Conservation (phyloP, 176 grass and related monocot genomes). For the Triticum turgidum region DNA sequence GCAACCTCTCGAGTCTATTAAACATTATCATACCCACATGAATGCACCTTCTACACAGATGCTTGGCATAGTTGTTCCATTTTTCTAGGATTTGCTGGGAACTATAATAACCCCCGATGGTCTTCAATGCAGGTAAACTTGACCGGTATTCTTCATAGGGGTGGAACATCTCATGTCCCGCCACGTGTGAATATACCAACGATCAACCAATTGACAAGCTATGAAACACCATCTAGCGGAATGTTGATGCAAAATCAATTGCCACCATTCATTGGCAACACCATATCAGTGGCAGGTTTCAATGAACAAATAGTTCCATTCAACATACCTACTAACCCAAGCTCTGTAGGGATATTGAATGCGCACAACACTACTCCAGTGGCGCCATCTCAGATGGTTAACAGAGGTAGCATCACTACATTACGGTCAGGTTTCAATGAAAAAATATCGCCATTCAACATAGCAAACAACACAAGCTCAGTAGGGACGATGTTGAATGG, state of each 20-base stretch:
- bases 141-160: neutral
- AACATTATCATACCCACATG: too few species aligned
- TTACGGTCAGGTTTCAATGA: too few species aligned
- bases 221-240: neutral
- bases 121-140: neutral
- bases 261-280: neutral
- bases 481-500: too few species aligned
- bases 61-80: too few species aligned
- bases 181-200: neutral
- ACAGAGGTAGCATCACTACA: neutral
- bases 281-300: neutral
- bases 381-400: neutral
- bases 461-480: too few species aligned
- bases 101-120: neutral
- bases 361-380: too few species aligned
- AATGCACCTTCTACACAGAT: neutral
- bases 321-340: constrained; percentile 2
- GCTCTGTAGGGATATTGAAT: neutral
- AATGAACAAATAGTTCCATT: neutral
- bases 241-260: neutral
- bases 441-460: too few species aligned
- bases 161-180: constrained; percentile 1
- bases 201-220: neutral
- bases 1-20: neutral
- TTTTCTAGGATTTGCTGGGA: neutral